Conservation (phyloP, 331 rosid species). For the Telfairia occidentalis region DNA sequence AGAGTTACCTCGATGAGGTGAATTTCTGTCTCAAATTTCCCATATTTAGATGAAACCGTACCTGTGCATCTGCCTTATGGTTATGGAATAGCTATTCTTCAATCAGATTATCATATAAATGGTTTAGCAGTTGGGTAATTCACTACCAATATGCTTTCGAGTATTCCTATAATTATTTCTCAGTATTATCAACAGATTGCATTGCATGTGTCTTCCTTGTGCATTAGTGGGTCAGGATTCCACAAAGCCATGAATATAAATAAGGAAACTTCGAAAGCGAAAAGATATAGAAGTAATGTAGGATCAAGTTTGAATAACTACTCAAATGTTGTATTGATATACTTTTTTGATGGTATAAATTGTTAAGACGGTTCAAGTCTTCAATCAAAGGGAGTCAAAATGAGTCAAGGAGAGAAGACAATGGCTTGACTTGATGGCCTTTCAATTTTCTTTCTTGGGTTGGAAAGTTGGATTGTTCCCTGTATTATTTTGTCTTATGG, state of each 20-base stretch:
- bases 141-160: not conserved
- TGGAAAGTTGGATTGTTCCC: not conserved
- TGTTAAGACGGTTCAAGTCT: not conserved
- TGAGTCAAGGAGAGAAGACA: not conserved
- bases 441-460: not conserved
- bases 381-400: not conserved
- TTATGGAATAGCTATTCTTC: not conserved
- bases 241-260: not conserved
- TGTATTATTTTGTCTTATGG: not conserved
- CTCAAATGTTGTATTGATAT: not conserved
- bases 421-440: not conserved
- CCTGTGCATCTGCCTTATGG: not conserved
- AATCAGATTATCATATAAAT: not conserved
- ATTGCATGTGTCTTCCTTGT: not conserved
- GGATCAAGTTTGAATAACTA: not conserved
- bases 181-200: too few relatives aligned
- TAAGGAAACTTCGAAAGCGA: not conserved
- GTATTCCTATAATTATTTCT: not conserved
- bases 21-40: not conserved
- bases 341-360: too few relatives aligned
- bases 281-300: not conserved
- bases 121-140: not conserved
- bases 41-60: not conserved
- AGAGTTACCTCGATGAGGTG: constrained; percentile 14
- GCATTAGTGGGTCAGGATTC: not conserved